Evolutionary conservation across 2,329 filamentous ascomycete species (phyloP).

Genomic region (Xylariomycetidae sp.): DNA sequence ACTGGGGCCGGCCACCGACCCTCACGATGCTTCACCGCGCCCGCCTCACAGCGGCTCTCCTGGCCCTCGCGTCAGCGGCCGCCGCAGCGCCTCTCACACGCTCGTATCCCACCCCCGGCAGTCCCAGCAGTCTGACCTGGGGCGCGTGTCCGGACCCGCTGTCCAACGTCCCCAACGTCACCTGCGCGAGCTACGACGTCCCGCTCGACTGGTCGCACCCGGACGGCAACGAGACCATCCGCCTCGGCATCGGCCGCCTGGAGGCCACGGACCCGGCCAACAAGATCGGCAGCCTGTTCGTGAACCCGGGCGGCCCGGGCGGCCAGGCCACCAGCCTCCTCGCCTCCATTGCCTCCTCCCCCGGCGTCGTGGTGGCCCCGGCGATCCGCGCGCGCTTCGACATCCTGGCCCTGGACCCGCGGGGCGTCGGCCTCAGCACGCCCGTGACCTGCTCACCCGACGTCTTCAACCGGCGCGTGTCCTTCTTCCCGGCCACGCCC

Average conservation of each 20-base stretch:
- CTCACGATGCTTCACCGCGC: background rate
- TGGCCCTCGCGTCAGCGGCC: background rate
- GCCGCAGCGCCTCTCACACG: background rate
- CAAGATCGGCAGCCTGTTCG: slow-evolving; percentile 31
- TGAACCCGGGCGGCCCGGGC: slow-evolving; percentile 37
- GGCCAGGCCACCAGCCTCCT: slow-evolving; percentile 22
- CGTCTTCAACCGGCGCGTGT: slow-evolving; percentile 30
- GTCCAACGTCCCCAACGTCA: slow-evolving; percentile 8
- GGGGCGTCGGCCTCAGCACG: slow-evolving; percentile 35
- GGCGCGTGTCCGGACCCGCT: slow-evolving; percentile 9
- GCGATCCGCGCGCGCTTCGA: slow-evolving; percentile 30
- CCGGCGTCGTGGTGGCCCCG: slow-evolving; percentile 16
- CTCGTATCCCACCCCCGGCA: too few relatives aligned
- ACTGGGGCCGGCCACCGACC: background rate
- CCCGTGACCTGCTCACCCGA: slow-evolving; percentile 31
- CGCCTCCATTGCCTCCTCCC: slow-evolving; percentile 5
- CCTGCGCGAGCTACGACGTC: slow-evolving; percentile 21
- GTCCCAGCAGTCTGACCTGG: too few relatives aligned
- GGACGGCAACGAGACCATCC: slow-evolving; percentile 16
- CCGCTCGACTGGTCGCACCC: slow-evolving; percentile 21
- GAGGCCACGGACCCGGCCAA: slow-evolving; percentile 17
- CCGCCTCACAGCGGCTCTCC: background rate
- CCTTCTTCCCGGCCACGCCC: slow-evolving; percentile 31
- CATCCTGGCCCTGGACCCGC: slow-evolving; percentile 36
- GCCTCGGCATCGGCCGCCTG: slow-evolving; percentile 20